Conservation (phyloP, 169 alveolate genomes). For the Pseudocohnilembus persalinus region DNA sequence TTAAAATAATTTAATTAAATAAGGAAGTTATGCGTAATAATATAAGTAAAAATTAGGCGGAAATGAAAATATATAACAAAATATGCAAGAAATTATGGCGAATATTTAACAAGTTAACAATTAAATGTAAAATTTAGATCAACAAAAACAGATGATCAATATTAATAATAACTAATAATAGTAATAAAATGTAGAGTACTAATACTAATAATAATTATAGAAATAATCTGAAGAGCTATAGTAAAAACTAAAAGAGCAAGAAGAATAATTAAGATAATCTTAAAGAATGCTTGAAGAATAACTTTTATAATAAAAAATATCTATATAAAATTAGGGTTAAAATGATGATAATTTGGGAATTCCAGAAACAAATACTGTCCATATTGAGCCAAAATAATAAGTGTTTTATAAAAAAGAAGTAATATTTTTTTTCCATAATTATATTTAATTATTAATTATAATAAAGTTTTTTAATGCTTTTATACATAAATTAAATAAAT, state of each 20-base stretch:
- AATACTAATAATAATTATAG: background rate
- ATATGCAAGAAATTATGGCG: background rate
- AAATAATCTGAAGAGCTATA: too few species aligned
- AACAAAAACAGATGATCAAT: background rate
- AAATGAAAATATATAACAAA: background rate
- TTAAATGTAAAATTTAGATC: background rate
- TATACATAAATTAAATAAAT: too few species aligned
- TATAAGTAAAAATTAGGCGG: slow-evolving; percentile 2
- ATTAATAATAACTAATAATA: background rate
- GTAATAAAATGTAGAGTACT: background rate
- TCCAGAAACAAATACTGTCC: too few species aligned
- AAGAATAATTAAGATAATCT: background rate
- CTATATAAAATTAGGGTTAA: too few species aligned
- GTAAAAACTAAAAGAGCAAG: background rate
- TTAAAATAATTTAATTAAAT: background rate
- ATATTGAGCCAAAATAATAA: too few species aligned
- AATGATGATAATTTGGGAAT: too few species aligned
- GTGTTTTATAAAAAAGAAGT: too few species aligned
- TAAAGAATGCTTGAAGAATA: background rate
- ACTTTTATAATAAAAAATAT: background rate
- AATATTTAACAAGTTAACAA: background rate
- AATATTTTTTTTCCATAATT: too few species aligned
- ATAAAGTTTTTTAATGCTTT: too few species aligned
- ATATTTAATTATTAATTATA: too few species aligned
- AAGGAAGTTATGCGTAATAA: background rate